Evolutionary conservation across 164 flowering plant genomes (phyloP), one percentile per base, ranked within the genome.

Genomic region (Stephania yunnanensis): DNA sequence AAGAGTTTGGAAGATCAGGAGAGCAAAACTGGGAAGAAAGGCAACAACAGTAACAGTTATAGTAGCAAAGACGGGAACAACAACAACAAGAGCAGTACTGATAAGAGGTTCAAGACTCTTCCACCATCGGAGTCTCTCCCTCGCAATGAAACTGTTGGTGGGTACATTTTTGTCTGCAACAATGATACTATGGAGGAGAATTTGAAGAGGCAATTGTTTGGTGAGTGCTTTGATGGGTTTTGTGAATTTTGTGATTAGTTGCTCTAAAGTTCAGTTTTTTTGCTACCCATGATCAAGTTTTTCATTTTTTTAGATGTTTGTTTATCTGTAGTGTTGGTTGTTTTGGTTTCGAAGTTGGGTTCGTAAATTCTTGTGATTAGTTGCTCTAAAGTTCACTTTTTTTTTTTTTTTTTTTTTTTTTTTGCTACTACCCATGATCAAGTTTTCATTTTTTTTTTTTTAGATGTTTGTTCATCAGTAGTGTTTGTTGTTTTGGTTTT

Each of bases 101-200:
- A 93, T 74, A 93, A 93, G 94, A 90, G 79, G 25, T 77, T 76
- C 63, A 78, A 78, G 70, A 81, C 79, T 10, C 74, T 81, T 71
- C 83, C 83, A 11, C 36, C 79, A 30, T 46, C 81, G 17, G 83
- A 81, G 30, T 65, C 80, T 72, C 77, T 81, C 20, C 81, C 83
- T 1, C 50, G 81, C 25, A 67, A 70, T 46, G 83, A 81, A 68
- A 30, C 46, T 9, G 66, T 81, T 74, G 83, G 83, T 50, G 83
- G 83, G 48, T 81, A 81, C 50, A 81, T 81, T 73, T 81, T 81
- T 65, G 83, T 81, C 55, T 81, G 83, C 74, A 81, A 81, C 77
- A 81, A 81, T 46, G 83, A 81, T 22, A 81, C 83, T 77, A 81
- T 81, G 83, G 78, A 78, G 71, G 83, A 81, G 46, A 80, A 81